Base-by-base conservation (phyloP, 495 filamentous ascomycete genomes). In the Lasiosphaeris hirsuta region DNA sequence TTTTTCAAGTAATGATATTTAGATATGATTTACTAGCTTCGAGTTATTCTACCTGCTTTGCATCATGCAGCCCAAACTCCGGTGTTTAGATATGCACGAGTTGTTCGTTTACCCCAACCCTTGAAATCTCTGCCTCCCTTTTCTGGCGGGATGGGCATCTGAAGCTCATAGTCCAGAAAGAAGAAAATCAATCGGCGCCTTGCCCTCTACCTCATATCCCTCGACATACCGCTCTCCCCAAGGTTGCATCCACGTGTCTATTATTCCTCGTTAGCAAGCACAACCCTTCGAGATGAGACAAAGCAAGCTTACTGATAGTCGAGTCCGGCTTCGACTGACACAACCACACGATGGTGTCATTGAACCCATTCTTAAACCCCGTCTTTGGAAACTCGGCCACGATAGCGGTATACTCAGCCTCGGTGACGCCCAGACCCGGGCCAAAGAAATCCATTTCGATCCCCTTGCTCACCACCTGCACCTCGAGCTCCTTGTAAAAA, bases 401-500 rank as follows among this genome's bases (percentile, higher is more conserved):
- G 45, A 77, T 69, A 14, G 51, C 54, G 34, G 67, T 45, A 51
- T 72, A 71, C 58, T 78, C 58, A 8, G n/a, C 18, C 9, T 13
- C 13, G 14, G 56, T 60, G 4, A 65, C 56, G 5, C 63, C 63
- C 36, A 59, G 50, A 37, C 62, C 52, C 2, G 76, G 75, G 0
- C 79, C 79, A 0, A 42, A 1, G 59, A 84, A 77, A 44, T 85
- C 82, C 6, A 75, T 71, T n/a, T 49, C 7, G 42, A 82, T 75
- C 11, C 80, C 82, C 2, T 73, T 50, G 23, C 57, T 43, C 6
- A 65, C 63, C 5, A 69, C 61, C n/a, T 51, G 55, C 4, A 83
- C 80, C 41, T 80, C 79, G 0, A 65, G 61, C 54, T 80, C 70
- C 58, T 79, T 79, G 63, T 77, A 68, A 39, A 53, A 38, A 0